Evolutionary conservation across 2,329 filamentous ascomycete genomes (phyloP).

Genomic region (Thelonectria olida): DNA sequence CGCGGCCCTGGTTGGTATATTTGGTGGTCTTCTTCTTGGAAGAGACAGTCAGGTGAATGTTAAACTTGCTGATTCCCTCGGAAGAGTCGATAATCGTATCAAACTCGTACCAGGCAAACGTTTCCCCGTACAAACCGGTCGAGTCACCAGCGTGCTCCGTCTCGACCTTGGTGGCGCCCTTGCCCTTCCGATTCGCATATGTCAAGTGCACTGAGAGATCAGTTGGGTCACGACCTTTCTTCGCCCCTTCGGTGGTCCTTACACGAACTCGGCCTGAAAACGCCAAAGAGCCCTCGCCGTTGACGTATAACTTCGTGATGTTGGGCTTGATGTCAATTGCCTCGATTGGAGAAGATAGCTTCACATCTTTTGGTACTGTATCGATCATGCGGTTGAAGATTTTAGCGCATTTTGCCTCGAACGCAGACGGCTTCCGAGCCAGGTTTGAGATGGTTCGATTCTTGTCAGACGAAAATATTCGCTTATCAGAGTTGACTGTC

Average conservation of each 20-base stretch:
- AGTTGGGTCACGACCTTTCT: conserved; percentile 27
- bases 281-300: conserved; percentile 34
- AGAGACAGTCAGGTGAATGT: conserved; percentile 38
- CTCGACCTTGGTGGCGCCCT: conserved; percentile 5
- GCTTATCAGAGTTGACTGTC: conserved; percentile 51
- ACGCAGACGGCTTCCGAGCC: conserved; percentile 45
- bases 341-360: conserved; percentile 41
- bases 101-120: conserved; percentile 45
- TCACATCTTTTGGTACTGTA: conserved; percentile 43
- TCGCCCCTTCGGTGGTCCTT: conserved; percentile 15
- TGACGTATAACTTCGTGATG: conserved; percentile 38
- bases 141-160: conserved; percentile 25
- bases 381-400: conserved; percentile 49
- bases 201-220: conserved; percentile 38
- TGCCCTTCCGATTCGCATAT: conserved; percentile 20
- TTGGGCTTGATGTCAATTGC: conserved; percentile 46
- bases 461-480: conserved; percentile 54
- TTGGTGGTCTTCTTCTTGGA: conserved; percentile 34
- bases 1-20: conserved; percentile 38
- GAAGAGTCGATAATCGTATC: conserved; percentile 30
- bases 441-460: conserved; percentile 55
- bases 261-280: conserved; percentile 42
- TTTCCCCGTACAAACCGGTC: conserved; percentile 35
- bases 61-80: conserved; percentile 44
- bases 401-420: conserved; percentile 45